Evolutionary conservation across 2,329 filamentous ascomycete species (phyloP), one percentile per base, ranked within the genome.

Genomic region (Diaporthe citrichinensis): DNA sequence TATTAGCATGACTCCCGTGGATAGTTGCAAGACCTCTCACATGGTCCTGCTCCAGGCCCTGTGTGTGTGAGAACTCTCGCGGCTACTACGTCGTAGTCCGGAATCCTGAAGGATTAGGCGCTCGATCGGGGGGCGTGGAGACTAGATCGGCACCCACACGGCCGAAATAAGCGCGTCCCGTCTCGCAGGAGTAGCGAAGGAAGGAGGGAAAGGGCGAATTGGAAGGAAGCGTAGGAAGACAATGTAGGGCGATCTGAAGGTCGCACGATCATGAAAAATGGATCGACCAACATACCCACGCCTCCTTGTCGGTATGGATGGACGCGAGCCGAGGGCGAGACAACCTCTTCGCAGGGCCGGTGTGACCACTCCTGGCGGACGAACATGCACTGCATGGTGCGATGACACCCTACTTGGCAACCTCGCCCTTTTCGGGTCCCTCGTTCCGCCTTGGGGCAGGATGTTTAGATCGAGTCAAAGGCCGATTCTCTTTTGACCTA

Each of bases 61-160:
- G 28, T 36, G 25, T 51, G 31, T 4, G 62, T 51, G 55, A 36
- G 39, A 46, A 46, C 59, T 46, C 14, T 41, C 39, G 57, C 57
- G 57, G 57, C 28, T 61, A 23, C 34, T 36, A 41, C 9, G 25
- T 53, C n/a, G 39, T 53, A 51, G 44, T 41, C 57, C 17, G 9
- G 28, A 53, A 53, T 36, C 57, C 71, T 39, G 71, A 31, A 62
- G 57, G 71, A 62, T 72, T 72, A 72, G 41, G 25, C 71, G 71
- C 71, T 28, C 3, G 39, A 23, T 14, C 8, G 20, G 34, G 23
- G 12, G 23, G n/a, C n/a, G 4, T 53, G 17, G 36, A 15, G 28
- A 34, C 28, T 51, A n/a, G 17, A n/a, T 65, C 46, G 28, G n/a
- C 65, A 9, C 36, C 58, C 46, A 46, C 25, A 65, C 36, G 41